Conservation (phyloP, 331 rosid species). For the Dryas integrifolia region DNA sequence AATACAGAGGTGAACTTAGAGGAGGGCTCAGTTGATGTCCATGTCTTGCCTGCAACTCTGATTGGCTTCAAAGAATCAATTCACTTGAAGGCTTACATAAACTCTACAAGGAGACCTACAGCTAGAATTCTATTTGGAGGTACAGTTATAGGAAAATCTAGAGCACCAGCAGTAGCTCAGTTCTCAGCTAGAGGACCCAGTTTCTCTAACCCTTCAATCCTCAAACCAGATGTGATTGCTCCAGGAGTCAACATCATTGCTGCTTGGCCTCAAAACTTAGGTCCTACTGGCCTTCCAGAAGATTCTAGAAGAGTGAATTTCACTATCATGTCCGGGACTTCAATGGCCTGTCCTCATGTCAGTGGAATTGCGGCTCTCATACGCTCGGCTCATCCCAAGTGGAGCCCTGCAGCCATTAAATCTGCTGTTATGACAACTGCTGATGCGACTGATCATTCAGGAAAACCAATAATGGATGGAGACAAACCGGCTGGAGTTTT, state of each 20-base stretch:
- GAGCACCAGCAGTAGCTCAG: constrained; percentile 83
- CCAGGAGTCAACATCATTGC: constrained; percentile 97
- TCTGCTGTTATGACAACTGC: constrained; percentile 96
- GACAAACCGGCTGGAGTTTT: constrained; percentile 61
- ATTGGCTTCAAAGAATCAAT: constrained; percentile 76
- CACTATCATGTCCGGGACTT: constrained; percentile 93
- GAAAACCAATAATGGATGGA: constrained; percentile 70
- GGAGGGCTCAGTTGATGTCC: constrained; percentile 94
- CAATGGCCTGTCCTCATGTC: constrained; percentile 97
- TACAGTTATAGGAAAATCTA: constrained; percentile 60
- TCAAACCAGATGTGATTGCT: constrained; percentile 90
- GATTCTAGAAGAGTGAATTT: constrained; percentile 78
- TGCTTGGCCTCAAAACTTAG: constrained; percentile 98
- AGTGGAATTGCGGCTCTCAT: constrained; percentile 85
- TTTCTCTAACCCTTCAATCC: constrained; percentile 73
- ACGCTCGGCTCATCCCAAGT: constrained; percentile 65
- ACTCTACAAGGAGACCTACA: constrained; percentile 59
- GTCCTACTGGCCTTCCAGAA: constrained; percentile 78
- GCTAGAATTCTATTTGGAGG: constrained; percentile 73
- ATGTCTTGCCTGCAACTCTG: constrained; percentile 81
- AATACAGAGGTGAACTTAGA: constrained; percentile 74
- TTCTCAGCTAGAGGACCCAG: constrained; percentile 93
- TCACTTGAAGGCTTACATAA: constrained; percentile 61
- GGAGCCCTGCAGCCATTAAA: constrained; percentile 85
- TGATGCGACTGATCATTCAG: constrained; percentile 55